Evolutionary conservation across 2,329 filamentous ascomycete species (phyloP), one percentile per base, ranked within the genome.

Genomic region (Chalaropsis thielavioides): DNA sequence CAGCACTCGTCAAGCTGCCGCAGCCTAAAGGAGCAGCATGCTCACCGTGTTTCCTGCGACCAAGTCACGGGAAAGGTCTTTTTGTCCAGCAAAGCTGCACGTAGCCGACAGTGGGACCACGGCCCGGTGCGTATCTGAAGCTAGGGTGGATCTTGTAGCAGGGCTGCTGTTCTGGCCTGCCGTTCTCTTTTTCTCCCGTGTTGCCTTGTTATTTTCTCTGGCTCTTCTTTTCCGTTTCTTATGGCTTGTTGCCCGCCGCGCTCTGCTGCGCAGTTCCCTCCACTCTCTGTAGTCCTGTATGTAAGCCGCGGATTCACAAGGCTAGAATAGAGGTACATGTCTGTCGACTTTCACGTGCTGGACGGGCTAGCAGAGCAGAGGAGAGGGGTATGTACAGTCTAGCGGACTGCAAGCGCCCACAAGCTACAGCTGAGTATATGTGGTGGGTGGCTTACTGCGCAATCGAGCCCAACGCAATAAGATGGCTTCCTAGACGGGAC

Each of bases 121-220:
- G 54, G 54, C 31, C 51, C 22, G 51, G 51, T 58, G 51, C 51
- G 38, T 58, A 58, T 58, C 27, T 58, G 22, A 58, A 58, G 51
- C 51, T 27, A 35, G 4, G 27, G 17, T 58, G 31, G 27, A 35
- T 35, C 31, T 58, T 38, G 17, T 15, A 13, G 31, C 24, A 58
- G 24, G 17, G 27, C 51, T 35, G 7, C 31, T 38, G 27, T 35
- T 38, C 17, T 31, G 27, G 24, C 51, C 38, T 58, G 51, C 17
- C 17, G 19, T 8, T 22, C 11, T 19, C 19, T 13, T 15, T 24
- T 8, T 51, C 46, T 24, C 46, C 24, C 19, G 24, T 13, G 24
- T 24, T 51, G 35, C 43, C 43, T 58, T 58, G 6, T 35, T 35
- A 13, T 8, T 35, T 15, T 58, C 15, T n/a, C 3, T 3, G 27